These are phyloP conservation scores for Xylaria arbuscula DNA, from an alignment of 2,329 filamentous ascomycete species.

Conservation along the genomic window DNA sequence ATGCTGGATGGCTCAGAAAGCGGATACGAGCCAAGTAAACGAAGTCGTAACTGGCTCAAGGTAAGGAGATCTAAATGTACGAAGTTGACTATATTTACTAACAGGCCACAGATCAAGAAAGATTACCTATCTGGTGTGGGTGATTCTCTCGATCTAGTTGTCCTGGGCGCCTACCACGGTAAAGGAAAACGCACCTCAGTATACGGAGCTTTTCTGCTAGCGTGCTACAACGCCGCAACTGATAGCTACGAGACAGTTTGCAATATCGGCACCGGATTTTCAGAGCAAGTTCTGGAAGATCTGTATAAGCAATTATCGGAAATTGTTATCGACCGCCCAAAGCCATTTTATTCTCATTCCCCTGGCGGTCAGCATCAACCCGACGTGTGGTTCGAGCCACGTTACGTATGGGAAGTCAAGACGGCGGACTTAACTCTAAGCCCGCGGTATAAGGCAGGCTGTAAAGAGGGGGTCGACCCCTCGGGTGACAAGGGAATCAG, in stretches of 20 bases:
- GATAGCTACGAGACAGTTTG: conserved; percentile 95
- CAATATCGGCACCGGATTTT: conserved; percentile 98
- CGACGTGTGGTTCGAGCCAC: conserved; percentile 97
- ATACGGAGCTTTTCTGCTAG: conserved; percentile 94
- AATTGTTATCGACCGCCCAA: conserved; percentile 86
- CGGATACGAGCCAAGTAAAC: conserved; percentile 94
- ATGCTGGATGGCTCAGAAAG: conserved; percentile 96
- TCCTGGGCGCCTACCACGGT: conserved; percentile 92
- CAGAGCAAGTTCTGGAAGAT: conserved; percentile 90
- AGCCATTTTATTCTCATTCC: conserved; percentile 94
- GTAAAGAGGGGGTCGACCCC: conserved; percentile 79
- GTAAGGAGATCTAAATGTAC: conserved; percentile 55
- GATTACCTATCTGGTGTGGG: conserved; percentile 95
- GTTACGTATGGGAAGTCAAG: conserved; percentile 96
- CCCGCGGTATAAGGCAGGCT: conserved; percentile 92
- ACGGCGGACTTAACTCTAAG: conserved; percentile 94
- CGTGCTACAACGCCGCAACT: conserved; percentile 84
- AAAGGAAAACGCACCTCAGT: conserved; percentile 95
- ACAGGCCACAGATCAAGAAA: conserved; percentile 80
- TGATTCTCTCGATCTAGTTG: conserved; percentile 95
- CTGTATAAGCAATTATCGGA: conserved; percentile 80
- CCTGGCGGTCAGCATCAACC: conserved; percentile 89
- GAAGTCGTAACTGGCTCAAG: conserved; percentile 98
- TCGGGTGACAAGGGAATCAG: conserved; percentile 82
- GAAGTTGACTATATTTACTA: conserved; percentile 36